Evolutionary conservation across 2,329 filamentous ascomycete genomes (phyloP).

Genomic region (Colletotrichum tamarilloi): DNA sequence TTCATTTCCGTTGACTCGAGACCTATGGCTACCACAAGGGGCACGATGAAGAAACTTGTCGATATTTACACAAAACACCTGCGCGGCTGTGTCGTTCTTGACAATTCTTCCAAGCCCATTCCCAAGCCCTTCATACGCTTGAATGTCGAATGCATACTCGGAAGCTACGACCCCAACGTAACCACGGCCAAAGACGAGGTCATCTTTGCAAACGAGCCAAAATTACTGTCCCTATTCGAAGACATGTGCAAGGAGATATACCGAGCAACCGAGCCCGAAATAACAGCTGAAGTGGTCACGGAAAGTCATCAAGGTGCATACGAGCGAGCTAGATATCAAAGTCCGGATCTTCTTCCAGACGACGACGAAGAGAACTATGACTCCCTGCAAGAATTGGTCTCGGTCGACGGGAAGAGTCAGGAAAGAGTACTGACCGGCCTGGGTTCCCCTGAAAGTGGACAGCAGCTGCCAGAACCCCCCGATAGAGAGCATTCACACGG

Average conservation of each 20-base stretch:
- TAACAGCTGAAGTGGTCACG: not conserved
- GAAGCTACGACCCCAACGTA: slow-evolving; percentile 78
- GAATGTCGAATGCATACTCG: slow-evolving; percentile 69
- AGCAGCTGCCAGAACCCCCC: not conserved
- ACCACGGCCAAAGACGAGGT: slow-evolving; percentile 80
- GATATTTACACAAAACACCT: slow-evolving; percentile 64
- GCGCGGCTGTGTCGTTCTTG: slow-evolving; percentile 40
- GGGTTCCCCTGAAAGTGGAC: not conserved
- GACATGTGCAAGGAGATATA: slow-evolving; percentile 56
- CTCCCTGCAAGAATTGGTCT: not conserved
- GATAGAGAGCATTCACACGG: not conserved
- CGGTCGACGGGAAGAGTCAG: not conserved
- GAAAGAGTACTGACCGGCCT: not conserved
- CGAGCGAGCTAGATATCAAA: not conserved
- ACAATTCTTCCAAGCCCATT: slow-evolving; percentile 42
- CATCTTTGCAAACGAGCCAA: slow-evolving; percentile 68
- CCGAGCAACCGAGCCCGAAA: not conserved
- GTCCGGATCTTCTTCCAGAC: not conserved
- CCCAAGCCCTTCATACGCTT: slow-evolving; percentile 72
- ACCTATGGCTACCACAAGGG: slow-evolving; percentile 67
- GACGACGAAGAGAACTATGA: not conserved
- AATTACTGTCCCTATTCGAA: slow-evolving; percentile 58
- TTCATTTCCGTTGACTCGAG: slow-evolving; percentile 78
- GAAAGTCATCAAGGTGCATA: not conserved
- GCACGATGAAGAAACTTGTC: slow-evolving; percentile 69